These are phyloP conservation scores for Copromyces sp. DNA, from an alignment of 495 filamentous ascomycete genomes.

Conservation along the genomic window DNA sequence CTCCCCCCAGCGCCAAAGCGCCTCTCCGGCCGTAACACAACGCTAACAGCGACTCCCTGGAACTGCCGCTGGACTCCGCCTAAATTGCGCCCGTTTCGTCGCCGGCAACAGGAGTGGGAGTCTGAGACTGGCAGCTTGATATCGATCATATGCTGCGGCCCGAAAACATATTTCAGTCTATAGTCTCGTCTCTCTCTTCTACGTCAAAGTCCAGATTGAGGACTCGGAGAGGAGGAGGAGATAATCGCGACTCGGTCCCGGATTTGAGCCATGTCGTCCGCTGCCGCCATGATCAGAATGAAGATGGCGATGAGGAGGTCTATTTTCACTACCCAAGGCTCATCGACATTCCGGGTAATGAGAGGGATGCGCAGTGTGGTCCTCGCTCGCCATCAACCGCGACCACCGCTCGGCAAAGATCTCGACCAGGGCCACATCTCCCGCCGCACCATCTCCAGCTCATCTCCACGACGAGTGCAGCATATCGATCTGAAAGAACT, in stretches of 20 bases:
- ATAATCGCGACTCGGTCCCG: background rate
- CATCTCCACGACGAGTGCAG: background rate
- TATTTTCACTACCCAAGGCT: background rate
- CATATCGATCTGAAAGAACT: background rate
- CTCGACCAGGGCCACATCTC: background rate
- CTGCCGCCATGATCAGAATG: background rate
- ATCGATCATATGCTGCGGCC: background rate
- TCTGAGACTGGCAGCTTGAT: background rate
- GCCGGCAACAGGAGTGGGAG: background rate
- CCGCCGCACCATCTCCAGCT: background rate
- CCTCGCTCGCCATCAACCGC: background rate
- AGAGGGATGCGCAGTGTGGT: background rate
- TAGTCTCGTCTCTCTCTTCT: background rate
- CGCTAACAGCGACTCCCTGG: background rate
- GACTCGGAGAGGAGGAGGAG: background rate
- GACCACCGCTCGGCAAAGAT: background rate
- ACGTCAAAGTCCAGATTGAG: background rate
- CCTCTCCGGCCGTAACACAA: background rate
- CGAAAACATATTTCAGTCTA: background rate
- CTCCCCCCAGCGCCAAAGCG: background rate
- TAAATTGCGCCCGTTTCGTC: background rate
- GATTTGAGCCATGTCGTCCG: background rate
- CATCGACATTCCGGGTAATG: background rate
- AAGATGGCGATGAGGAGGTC: background rate
- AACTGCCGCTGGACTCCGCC: background rate